Conservation (phyloP, 2,329 filamentous ascomycete species). For the Phoma sp. region DNA sequence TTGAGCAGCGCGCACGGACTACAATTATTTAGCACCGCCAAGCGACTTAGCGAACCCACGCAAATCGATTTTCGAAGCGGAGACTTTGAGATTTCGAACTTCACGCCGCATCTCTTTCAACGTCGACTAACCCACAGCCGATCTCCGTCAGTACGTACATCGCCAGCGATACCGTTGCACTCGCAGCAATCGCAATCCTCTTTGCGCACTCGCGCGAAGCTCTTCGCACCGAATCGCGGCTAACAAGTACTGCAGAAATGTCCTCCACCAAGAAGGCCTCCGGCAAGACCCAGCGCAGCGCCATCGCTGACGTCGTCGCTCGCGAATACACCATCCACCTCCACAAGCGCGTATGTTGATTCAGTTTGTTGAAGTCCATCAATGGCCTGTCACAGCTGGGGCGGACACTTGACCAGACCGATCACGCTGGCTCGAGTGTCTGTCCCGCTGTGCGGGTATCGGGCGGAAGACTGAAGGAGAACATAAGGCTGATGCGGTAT, state of each 20-base stretch:
- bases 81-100: conserved; percentile 20
- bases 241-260: conserved; percentile 47
- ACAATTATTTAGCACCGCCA: conserved; percentile 16
- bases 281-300: conserved; percentile 78
- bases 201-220: not conserved
- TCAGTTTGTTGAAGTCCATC: conserved; percentile 77
- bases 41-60: conserved; percentile 28
- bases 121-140: conserved; percentile 40
- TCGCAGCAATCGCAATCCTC: not conserved
- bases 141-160: conserved; percentile 35
- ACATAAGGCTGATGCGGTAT: conserved; percentile 56
- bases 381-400: conserved; percentile 55
- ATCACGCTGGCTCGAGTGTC: conserved; percentile 28
- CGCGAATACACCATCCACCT: conserved; percentile 99
- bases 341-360: conserved; percentile 93
- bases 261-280: conserved; percentile 64
- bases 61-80: conserved; percentile 26
- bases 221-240: conserved; percentile 10
- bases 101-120: conserved; percentile 28
- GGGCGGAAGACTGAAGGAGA: conserved; percentile 70
- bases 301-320: conserved; percentile 98
- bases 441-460: conserved; percentile 52
- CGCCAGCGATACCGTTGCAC: not conserved
- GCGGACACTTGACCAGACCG: conserved; percentile 25
- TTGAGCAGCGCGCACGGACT: not conserved